These are phyloP conservation scores for Parachaetomium inaequale DNA, from an alignment of 495 filamentous ascomycete genomes.

Conservation along the genomic window DNA sequence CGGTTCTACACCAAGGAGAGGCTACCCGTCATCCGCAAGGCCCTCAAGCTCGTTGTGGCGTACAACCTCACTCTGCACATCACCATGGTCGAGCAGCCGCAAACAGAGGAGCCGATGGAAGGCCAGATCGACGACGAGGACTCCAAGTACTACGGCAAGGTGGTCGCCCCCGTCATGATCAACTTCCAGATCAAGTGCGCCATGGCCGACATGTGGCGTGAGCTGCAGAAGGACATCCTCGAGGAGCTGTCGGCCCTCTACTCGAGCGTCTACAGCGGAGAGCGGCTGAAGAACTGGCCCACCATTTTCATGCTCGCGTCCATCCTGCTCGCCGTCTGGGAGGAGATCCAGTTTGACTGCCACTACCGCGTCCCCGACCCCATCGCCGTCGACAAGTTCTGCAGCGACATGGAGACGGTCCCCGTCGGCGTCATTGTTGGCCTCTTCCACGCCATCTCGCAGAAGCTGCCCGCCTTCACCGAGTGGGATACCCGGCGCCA, in stretches of 20 bases:
- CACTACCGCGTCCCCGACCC: slow-evolving; percentile 85
- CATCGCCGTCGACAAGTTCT: slow-evolving; percentile 82
- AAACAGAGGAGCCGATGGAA: slow-evolving; percentile 70
- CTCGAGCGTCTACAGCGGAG: slow-evolving; percentile 88
- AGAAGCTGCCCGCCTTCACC: slow-evolving; percentile 82
- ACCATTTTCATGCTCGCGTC: slow-evolving; percentile 94
- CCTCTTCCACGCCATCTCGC: slow-evolving; percentile 91
- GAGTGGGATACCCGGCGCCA: slow-evolving; percentile 91
- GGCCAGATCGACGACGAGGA: slow-evolving; percentile 75
- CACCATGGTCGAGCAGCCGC: slow-evolving; percentile 83
- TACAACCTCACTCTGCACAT: slow-evolving; percentile 91
- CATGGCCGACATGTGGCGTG: slow-evolving; percentile 93
- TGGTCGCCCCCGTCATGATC: slow-evolving; percentile 91
- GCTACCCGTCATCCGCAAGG: slow-evolving; percentile 82
- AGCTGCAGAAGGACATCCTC: slow-evolving; percentile 87
- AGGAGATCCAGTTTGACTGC: slow-evolving; percentile 96
- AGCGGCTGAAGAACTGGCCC: slow-evolving; percentile 94
- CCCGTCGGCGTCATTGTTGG: slow-evolving; percentile 93
- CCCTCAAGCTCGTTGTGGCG: slow-evolving; percentile 82
- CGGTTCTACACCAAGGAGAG: slow-evolving; percentile 81
- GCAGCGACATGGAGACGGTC: slow-evolving; percentile 87
- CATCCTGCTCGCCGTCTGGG: slow-evolving; percentile 87
- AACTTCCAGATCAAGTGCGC: slow-evolving; percentile 97
- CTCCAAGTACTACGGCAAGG: slow-evolving; percentile 82
- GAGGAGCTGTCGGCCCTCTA: slow-evolving; percentile 87